A percentile compares a stretch with the other conserved stretches of the same genome.
Conservation (phyloP, 768 basidiomycete species). For the Mycena galericulata region DNA sequence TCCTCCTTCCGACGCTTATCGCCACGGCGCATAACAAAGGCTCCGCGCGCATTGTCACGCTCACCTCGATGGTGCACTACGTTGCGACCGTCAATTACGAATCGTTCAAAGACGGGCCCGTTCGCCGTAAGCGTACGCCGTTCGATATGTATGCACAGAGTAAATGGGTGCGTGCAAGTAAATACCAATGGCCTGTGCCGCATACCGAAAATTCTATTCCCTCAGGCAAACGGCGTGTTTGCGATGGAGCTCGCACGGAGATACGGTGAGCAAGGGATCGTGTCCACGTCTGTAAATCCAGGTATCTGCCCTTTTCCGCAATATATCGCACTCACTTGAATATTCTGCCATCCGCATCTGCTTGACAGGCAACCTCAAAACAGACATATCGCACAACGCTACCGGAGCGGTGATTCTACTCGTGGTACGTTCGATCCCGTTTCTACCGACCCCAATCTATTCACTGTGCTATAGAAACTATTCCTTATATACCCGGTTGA, state of each 20-base stretch:
- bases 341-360: background rate
- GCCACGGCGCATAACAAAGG: constrained; percentile 47
- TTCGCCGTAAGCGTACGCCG: constrained; percentile 38
- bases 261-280: constrained; percentile 59
- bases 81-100: constrained; percentile 52
- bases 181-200: too few species aligned
- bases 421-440: background rate
- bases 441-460: background rate
- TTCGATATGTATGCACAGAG: constrained; percentile 48
- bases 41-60: constrained; percentile 59
- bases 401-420: background rate
- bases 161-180: constrained; percentile 63
- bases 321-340: background rate
- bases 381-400: constrained; percentile 15
- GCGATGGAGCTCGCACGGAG: constrained; percentile 60
- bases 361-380: constrained; percentile 19
- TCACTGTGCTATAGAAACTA: constrained; percentile 34
- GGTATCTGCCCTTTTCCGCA: constrained; percentile 38
- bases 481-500: constrained; percentile 44
- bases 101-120: constrained; percentile 52
- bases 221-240: constrained; percentile 57
- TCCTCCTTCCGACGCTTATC: constrained; percentile 61
- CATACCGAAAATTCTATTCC: too few species aligned
- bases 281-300: constrained; percentile 60
- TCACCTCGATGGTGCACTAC: constrained; percentile 55